phyloP scores from a whole-genome alignment of 1,284 basidiomycete species.

The Trichosporon sp. region DNA sequence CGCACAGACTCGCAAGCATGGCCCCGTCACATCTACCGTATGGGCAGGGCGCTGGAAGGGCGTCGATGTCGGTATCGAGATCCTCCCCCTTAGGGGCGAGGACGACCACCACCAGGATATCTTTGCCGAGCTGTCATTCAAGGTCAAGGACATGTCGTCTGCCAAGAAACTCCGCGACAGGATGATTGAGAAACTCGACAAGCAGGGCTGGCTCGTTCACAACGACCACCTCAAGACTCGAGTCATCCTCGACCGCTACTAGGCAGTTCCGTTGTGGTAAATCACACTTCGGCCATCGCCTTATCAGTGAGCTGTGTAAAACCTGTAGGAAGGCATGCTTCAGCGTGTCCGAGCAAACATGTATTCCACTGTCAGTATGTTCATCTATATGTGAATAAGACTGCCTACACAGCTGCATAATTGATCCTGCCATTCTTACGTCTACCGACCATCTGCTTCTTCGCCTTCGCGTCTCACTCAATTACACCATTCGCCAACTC shows the following conservation, averaged over 20 bases:
- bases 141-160: neutral
- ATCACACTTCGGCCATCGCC: no score
- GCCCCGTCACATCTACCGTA: constrained; percentile 7
- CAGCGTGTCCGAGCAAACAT: no score
- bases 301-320: no score
- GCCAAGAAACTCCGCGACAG: constrained; percentile 6
- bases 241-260: constrained; percentile 8
- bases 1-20: neutral
- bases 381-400: neutral
- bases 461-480: no score
- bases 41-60: constrained; percentile 5
- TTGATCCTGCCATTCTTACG: no score
- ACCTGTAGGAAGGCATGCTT: no score
- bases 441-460: no score
- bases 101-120: neutral
- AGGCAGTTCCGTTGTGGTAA: neutral
- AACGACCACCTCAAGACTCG: constrained; percentile 12
- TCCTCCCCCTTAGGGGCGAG: constrained; percentile 1
- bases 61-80: constrained; percentile 5
- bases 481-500: no score
- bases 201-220: constrained; percentile 5
- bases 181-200: constrained; percentile 1
- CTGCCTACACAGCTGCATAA: no score
- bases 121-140: constrained; percentile 10
- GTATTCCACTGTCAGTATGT: neutral